These are phyloP conservation scores for Coemansia asiatica DNA, from an alignment of 192 early-diverging fungal genomes.

Conservation along the genomic window DNA sequence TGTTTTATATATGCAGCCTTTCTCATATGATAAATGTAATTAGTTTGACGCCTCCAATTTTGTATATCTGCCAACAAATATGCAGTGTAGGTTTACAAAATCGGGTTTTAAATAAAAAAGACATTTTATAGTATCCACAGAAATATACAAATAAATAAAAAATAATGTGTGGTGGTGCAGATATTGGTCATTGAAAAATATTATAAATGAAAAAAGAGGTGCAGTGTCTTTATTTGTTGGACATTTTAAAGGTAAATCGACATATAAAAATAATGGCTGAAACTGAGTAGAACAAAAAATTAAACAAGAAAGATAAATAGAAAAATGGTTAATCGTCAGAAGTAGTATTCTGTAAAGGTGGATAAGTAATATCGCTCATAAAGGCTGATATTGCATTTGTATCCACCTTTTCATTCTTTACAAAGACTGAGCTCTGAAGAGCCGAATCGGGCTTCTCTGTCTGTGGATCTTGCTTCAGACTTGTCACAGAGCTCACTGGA, in stretches of 20 bases:
- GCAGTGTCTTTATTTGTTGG: no score
- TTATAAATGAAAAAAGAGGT: neutral
- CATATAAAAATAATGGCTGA: neutral
- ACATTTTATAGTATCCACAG: no score
- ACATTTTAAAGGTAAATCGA: no score
- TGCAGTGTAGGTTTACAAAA: no score
- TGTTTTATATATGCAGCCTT: neutral
- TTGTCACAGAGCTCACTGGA: slow-evolving; percentile 31
- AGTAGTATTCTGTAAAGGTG: slow-evolving; percentile 35
- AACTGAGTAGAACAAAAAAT: slow-evolving; percentile 3
- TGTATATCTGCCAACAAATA: neutral
- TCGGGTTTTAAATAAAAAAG: no score
- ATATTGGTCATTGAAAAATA: neutral
- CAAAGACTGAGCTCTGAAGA: slow-evolving; percentile 41
- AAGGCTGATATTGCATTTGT: slow-evolving; percentile 31
- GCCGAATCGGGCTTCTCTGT: slow-evolving; percentile 26
- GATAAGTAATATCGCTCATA: slow-evolving; percentile 51
- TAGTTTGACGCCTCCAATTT: neutral
- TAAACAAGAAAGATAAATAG: neutral
- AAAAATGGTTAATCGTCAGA: slow-evolving; percentile 7
- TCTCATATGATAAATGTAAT: neutral
- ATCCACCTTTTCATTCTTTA: slow-evolving; percentile 14
- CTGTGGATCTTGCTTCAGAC: slow-evolving; percentile 3
- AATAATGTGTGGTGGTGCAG: slow-evolving; percentile 1
- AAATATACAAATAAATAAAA: no score